Conservation (phyloP, 768 basidiomycete genomes). For the Suillus subaureus region DNA sequence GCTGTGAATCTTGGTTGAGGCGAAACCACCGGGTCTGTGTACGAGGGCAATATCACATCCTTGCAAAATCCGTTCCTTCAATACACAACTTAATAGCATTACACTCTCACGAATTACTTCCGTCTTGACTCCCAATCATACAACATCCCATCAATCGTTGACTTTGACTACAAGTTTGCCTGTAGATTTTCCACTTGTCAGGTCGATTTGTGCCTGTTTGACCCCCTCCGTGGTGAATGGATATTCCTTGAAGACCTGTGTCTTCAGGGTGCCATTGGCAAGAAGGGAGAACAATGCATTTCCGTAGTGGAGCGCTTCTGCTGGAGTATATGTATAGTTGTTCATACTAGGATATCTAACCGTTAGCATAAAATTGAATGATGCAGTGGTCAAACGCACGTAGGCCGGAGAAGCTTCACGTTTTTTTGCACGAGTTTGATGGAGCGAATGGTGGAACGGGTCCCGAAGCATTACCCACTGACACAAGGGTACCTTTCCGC, state of each 20-base stretch:
- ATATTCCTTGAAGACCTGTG: slow-evolving; percentile 76
- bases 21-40: neutral
- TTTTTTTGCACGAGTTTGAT: slow-evolving; percentile 82
- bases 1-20: neutral
- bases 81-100: neutral
- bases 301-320: slow-evolving; percentile 71
- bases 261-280: slow-evolving; percentile 58
- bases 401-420: slow-evolving; percentile 74
- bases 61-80: neutral
- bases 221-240: slow-evolving; percentile 83
- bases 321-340: slow-evolving; percentile 74
- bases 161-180: slow-evolving; percentile 90
- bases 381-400: slow-evolving; percentile 43
- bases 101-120: neutral
- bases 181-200: slow-evolving; percentile 73
- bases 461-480: slow-evolving; percentile 92
- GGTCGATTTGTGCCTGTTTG: slow-evolving; percentile 73
- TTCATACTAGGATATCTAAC: slow-evolving; percentile 48
- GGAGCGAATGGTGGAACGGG: slow-evolving; percentile 71
- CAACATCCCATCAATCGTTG: slow-evolving; percentile 16
- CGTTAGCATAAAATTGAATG: slow-evolving; percentile 1
- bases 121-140: neutral
- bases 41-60: neutral
- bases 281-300: slow-evolving; percentile 65
- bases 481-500: slow-evolving; percentile 88